Base-by-base conservation (phyloP, 2,329 filamentous ascomycete genomes). In the Stagonosporopsis vannaccii region DNA sequence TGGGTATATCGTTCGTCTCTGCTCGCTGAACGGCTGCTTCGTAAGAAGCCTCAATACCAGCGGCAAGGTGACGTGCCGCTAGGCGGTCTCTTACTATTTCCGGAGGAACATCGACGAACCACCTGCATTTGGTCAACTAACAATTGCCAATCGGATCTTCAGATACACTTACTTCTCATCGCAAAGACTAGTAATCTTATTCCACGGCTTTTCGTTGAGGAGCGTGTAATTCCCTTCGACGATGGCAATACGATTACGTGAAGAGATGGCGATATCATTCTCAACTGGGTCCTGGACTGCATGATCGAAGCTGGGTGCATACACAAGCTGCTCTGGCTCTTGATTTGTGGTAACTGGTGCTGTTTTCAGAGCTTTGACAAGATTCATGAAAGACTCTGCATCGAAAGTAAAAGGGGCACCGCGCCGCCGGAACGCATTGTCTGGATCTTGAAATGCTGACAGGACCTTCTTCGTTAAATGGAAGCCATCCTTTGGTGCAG, bases 371-470 rank as follows among this genome's bases (percentile, higher is more conserved):
- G 25, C 51, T 19, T 43, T 58, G 15, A 66, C 60, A 17, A 69
- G 62, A 6, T 49, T 32, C 15, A 69, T 46, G 19, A 67, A 67
- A 6, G 58, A 58, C 19, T 62, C 19, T 13, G 61, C 66, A 48
- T 70, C 62, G 40, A 70, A 70, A 1, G 68, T 69, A 35, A 70
- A 70, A 0, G 67, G 67, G 26, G 66, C 68, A 13, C 68, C 67
- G 19, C 67, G 67, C 37, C 68, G 58, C 23, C 56, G 54, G 32
- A 70, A 69, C 1, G 66, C 67, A n/a, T 51, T 23, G 9, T 60
- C 51, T 4, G 65, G 56, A 46, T 69, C 52, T 15, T 61, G 33
- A 32, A 68, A 67, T 4, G 51, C 42, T 5, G 65, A 60, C 12
- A 69, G 55, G 11, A 48, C 47, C 40, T 65, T 40, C 12, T 67